Conservation (phyloP, 1,284 basidiomycete species). For the Microbotryum silenes-acaulis region DNA sequence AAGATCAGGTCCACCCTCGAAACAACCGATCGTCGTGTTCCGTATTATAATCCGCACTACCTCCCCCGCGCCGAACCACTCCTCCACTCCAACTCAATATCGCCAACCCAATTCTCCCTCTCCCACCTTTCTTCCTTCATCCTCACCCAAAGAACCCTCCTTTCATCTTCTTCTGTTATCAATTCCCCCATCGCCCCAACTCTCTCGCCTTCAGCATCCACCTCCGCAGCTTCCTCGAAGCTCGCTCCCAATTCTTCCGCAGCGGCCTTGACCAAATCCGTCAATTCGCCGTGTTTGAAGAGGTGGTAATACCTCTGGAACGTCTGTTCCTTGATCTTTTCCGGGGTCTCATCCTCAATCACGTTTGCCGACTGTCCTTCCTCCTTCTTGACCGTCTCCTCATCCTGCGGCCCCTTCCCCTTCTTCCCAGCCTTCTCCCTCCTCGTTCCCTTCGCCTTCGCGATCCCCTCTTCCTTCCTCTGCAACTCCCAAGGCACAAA, state of each 20-base stretch:
- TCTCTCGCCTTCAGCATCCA: background rate
- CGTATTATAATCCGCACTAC: too few species aligned
- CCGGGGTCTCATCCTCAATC: background rate
- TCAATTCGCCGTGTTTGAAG: constrained; percentile 71
- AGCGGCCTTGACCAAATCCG: constrained; percentile 54
- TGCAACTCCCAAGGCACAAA: constrained; percentile 62
- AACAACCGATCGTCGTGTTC: too few species aligned
- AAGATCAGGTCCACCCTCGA: too few species aligned
- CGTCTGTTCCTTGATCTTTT: constrained; percentile 39
- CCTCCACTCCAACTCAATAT: constrained; percentile 23
- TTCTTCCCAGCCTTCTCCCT: constrained; percentile 19
- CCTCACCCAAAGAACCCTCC: constrained; percentile 5
- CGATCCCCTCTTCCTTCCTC: background rate
- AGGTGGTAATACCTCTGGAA: constrained; percentile 90
- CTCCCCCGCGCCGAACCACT: too few species aligned
- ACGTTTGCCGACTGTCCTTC: background rate
- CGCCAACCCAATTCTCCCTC: constrained; percentile 31
- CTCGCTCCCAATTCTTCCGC: constrained; percentile 53
- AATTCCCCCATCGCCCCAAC: background rate
- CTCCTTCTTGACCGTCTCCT: background rate
- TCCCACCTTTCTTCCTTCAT: constrained; percentile 28
- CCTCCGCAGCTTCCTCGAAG: constrained; percentile 8
- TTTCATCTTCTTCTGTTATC: background rate
- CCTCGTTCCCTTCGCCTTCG: constrained; percentile 30
- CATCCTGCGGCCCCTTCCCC: background rate